These are phyloP conservation scores for Phaeosphaeriaceae sp. DNA, from an alignment of 2,329 filamentous ascomycete species.

Conservation along the genomic window DNA sequence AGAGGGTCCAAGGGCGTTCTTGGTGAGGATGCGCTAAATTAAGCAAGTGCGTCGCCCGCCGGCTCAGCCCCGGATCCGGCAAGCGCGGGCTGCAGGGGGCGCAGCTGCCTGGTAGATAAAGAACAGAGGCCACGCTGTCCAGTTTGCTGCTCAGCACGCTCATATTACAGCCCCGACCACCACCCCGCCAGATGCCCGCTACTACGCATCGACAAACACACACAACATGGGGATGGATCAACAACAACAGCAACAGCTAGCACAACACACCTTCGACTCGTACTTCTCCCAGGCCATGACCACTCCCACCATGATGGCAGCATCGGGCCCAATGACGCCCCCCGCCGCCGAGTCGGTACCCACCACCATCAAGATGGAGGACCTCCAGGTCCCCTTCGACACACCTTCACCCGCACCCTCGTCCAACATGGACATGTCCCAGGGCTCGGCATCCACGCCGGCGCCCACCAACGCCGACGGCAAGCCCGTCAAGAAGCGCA, in stretches of 20 bases:
- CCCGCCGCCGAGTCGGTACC: conserved; percentile 30
- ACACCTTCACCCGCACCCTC: conserved; percentile 30
- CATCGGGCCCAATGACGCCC: conserved; percentile 29
- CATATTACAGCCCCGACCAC: conserved; percentile 33
- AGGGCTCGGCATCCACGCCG: conserved; percentile 25
- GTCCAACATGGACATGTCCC: conserved; percentile 20
- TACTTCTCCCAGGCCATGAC: conserved; percentile 31
- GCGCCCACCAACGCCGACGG: conserved; percentile 24
- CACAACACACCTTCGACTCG: conserved; percentile 17
- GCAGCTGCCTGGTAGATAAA: conserved; percentile 41
- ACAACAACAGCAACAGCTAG: conserved; percentile 16
- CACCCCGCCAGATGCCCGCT: conserved; percentile 38
- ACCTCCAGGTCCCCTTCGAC: conserved; percentile 41
- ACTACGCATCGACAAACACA: conserved; percentile 36
- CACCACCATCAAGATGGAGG: conserved; percentile 52
- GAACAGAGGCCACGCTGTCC: conserved; percentile 42
- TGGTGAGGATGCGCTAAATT: conserved; percentile 16
- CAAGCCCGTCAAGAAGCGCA: conserved; percentile 87
- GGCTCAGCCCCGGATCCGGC: conserved; percentile 12
- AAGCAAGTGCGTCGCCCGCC: conserved; percentile 13
- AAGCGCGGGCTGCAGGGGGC: conserved; percentile 26
- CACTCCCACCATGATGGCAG: conserved; percentile 33
- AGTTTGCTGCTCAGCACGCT: conserved; percentile 34
- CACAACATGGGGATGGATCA: conserved; percentile 37
- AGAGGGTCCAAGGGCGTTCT: conserved; percentile 12